Evolutionary conservation across 305 asterid genomes (phyloP).

Genomic region (Plantago coronopus): DNA sequence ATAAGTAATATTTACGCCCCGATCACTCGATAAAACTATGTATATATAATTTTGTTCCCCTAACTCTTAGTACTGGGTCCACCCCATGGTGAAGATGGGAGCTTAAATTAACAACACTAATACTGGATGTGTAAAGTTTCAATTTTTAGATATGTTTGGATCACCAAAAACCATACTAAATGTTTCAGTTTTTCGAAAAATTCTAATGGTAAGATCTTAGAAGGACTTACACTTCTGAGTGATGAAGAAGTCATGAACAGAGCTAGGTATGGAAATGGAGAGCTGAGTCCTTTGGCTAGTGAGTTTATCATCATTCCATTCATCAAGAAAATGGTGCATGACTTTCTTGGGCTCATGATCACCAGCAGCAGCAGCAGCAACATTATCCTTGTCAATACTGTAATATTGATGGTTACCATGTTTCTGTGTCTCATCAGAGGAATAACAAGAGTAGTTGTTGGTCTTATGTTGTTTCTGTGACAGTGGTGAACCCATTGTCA

Average conservation of each 20-base stretch:
- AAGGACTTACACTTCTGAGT: slow-evolving; percentile 33
- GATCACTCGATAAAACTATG: too few species aligned
- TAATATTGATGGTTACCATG: slow-evolving; percentile 11
- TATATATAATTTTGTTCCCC: too few species aligned
- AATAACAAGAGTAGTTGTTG: slow-evolving; percentile 1
- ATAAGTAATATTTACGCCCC: too few species aligned
- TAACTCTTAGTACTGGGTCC: too few species aligned
- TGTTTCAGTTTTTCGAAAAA: background rate
- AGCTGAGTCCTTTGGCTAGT: slow-evolving; percentile 48
- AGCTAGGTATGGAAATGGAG: slow-evolving; percentile 55
- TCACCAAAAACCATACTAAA: too few species aligned
- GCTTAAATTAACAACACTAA: too few species aligned
- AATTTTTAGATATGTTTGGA: too few species aligned
- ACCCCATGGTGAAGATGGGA: too few species aligned
- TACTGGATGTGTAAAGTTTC: too few species aligned
- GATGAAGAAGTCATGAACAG: slow-evolving; percentile 70
- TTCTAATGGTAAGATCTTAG: background rate
- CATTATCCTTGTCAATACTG: slow-evolving; percentile 30
- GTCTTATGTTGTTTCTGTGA: slow-evolving; percentile 19
- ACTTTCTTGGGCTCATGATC: slow-evolving; percentile 56
- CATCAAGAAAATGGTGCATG: slow-evolving; percentile 86
- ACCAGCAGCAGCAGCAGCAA: too few species aligned
- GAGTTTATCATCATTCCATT: slow-evolving; percentile 47
- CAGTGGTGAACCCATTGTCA: slow-evolving; percentile 43
- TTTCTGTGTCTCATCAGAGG: slow-evolving; percentile 20